phyloP scores from a whole-genome alignment of 345 rosid species.

The Syzygium jambos region DNA sequence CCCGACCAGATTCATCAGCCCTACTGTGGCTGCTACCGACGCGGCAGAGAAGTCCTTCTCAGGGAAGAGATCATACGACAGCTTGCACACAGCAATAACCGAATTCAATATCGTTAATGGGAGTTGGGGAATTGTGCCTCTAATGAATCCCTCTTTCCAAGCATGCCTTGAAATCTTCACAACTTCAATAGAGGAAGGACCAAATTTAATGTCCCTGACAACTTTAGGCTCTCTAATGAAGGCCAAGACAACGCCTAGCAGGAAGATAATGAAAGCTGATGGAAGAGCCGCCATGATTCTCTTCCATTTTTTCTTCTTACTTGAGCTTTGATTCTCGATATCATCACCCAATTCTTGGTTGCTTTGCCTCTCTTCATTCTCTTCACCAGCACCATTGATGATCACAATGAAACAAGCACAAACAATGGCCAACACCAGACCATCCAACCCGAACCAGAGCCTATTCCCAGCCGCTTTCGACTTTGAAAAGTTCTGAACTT shows the following conservation, averaged over 20 bases:
- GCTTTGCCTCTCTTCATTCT: constrained; percentile 14
- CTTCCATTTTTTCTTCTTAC: constrained; percentile 24
- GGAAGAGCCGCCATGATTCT: constrained; percentile 35
- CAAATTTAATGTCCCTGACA: constrained; percentile 36
- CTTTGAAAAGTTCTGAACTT: constrained; percentile 51
- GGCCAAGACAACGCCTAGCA: constrained; percentile 53
- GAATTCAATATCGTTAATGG: constrained; percentile 78
- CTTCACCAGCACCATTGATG: constrained; percentile 58
- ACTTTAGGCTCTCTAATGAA: constrained; percentile 47
- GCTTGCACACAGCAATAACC: constrained; percentile 66
- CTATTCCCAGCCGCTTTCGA: constrained; percentile 41
- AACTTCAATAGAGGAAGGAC: constrained; percentile 47
- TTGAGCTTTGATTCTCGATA: not conserved
- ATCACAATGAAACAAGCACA: constrained; percentile 54
- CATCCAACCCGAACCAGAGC: constrained; percentile 74
- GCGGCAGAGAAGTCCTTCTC: constrained; percentile 56
- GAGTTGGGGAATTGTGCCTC: constrained; percentile 75
- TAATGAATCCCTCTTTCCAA: constrained; percentile 68
- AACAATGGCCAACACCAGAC: constrained; percentile 51
- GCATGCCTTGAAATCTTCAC: constrained; percentile 38
- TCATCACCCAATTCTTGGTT: not conserved
- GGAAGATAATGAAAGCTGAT: constrained; percentile 57
- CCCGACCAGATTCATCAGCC: constrained; percentile 68
- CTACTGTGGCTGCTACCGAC: constrained; percentile 55
- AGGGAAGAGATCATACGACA: constrained; percentile 62